Evolutionary conservation across 1,139 yeast genomes (phyloP).

Genomic region (Ogataea hybrid): DNA sequence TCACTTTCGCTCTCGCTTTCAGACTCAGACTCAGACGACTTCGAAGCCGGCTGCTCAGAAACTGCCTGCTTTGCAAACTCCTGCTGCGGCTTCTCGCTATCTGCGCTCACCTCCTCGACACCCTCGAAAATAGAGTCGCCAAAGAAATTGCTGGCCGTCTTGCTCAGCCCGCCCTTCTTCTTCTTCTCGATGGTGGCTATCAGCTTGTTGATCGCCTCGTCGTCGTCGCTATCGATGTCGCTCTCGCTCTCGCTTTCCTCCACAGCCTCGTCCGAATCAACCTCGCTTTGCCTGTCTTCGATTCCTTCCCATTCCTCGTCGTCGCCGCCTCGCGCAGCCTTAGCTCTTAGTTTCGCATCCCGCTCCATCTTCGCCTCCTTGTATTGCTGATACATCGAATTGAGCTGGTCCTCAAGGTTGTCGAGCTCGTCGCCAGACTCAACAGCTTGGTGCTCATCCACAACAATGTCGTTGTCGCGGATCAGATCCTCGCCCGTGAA

Average conservation of each 20-base stretch:
- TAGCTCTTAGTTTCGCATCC: slow-evolving; percentile 79
- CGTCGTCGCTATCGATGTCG: slow-evolving; percentile 58
- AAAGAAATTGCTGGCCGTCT: no score
- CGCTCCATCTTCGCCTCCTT: slow-evolving; percentile 74
- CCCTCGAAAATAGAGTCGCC: no score
- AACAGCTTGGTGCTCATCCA: slow-evolving; percentile 36
- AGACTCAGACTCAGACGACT: no score
- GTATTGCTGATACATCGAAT: slow-evolving; percentile 74
- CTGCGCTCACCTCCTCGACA: no score
- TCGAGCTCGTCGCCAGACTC: slow-evolving; percentile 63
- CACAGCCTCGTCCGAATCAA: slow-evolving; percentile 41
- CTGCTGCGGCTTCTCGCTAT: no score
- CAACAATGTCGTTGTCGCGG: slow-evolving; percentile 53
- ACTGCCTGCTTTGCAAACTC: no score
- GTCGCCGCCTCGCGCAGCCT: slow-evolving; percentile 75
- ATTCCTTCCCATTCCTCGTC: slow-evolving; percentile 91
- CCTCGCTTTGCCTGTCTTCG: slow-evolving; percentile 40
- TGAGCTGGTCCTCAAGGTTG: slow-evolving; percentile 75
- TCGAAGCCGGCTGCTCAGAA: no score
- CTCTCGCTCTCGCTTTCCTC: slow-evolving; percentile 40
- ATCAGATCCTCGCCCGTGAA: no score
- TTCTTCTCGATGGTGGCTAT: slow-evolving; percentile 55
- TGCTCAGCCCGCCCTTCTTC: no score
- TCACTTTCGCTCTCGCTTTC: no score
- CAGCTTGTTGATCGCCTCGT: slow-evolving; percentile 64